Percentiles rank a stretch among this genome's conserved stretches.
Conservation (phyloP, 768 basidiomycete genomes). For the Podaxis sp. region DNA sequence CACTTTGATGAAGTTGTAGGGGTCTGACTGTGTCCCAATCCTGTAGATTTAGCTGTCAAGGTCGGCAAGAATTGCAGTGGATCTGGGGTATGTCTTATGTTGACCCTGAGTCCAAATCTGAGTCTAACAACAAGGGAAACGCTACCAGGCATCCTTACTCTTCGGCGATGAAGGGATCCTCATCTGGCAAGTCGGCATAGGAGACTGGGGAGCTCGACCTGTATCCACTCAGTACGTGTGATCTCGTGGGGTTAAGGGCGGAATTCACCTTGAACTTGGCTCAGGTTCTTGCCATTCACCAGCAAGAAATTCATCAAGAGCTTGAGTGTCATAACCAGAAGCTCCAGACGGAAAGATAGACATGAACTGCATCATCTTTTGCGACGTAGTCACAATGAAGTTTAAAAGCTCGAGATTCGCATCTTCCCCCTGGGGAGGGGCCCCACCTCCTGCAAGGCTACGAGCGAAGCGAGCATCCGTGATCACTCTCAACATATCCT, state of each 20-base stretch:
- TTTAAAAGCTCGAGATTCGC: neutral
- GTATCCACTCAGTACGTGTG: too few species aligned
- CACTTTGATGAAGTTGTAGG: neutral
- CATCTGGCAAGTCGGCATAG: neutral
- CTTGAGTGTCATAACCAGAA: neutral
- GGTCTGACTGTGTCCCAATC: neutral
- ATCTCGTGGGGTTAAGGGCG: too few species aligned
- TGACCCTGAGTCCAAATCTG: neutral
- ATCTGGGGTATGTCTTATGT: neutral
- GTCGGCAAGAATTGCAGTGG: neutral
- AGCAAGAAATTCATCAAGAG: neutral
- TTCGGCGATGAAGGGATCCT: neutral
- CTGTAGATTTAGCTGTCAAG: neutral
- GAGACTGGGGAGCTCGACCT: neutral
- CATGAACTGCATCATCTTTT: neutral
- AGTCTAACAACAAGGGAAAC: neutral
- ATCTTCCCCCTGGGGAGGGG: neutral
- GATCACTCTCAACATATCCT: slow-evolving; percentile 6
- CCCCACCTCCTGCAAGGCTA: neutral
- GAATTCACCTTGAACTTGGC: neutral
- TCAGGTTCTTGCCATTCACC: neutral
- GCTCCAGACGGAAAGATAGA: neutral
- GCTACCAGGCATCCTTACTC: neutral
- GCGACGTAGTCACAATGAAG: slow-evolving; percentile 4
- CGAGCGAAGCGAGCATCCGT: slow-evolving; percentile 9